phyloP scores from a whole-genome alignment of 495 filamentous ascomycete species.

The Bathelium albidoporum region DNA sequence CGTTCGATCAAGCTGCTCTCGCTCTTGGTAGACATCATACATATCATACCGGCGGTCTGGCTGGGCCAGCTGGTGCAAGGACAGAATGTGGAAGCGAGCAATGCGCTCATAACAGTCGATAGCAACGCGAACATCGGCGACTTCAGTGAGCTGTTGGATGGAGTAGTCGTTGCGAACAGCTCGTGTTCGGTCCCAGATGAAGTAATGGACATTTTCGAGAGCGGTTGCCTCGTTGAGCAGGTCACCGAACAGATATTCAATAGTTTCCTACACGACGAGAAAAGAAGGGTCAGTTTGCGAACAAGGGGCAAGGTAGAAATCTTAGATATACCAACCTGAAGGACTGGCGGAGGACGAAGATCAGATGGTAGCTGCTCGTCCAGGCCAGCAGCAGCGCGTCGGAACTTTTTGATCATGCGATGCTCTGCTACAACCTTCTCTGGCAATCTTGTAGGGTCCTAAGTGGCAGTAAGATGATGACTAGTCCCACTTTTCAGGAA shows the following conservation, averaged over 20 bases:
- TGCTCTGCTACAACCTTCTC: slow-evolving; percentile 38
- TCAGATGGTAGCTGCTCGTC: slow-evolving; percentile 88
- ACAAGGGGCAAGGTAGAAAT: no score
- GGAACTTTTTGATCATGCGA: slow-evolving; percentile 75
- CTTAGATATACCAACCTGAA: slow-evolving; percentile 37
- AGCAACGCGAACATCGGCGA: slow-evolving; percentile 52
- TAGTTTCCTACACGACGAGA: slow-evolving; percentile 40
- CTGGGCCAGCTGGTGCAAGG: slow-evolving; percentile 71
- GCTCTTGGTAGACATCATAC: slow-evolving; percentile 83
- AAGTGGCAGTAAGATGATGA: slow-evolving; percentile 2
- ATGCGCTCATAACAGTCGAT: slow-evolving; percentile 83
- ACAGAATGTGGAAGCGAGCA: slow-evolving; percentile 80
- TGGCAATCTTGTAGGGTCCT: slow-evolving; percentile 23
- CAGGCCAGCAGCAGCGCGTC: slow-evolving; percentile 82
- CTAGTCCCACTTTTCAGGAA: not conserved
- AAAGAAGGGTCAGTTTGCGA: not conserved
- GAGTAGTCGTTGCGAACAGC: slow-evolving; percentile 91
- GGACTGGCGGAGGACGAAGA: slow-evolving; percentile 66
- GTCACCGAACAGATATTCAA: slow-evolving; percentile 72
- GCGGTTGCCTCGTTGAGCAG: slow-evolving; percentile 55
- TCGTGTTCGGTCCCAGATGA: slow-evolving; percentile 88
- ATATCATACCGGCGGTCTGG: slow-evolving; percentile 48
- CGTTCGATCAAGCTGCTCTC: slow-evolving; percentile 83
- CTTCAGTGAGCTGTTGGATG: slow-evolving; percentile 66
- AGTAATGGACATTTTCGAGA: slow-evolving; percentile 65